Base-by-base conservation (phyloP, 352 stramenopile species). In the Phytophthora sp. region DNA sequence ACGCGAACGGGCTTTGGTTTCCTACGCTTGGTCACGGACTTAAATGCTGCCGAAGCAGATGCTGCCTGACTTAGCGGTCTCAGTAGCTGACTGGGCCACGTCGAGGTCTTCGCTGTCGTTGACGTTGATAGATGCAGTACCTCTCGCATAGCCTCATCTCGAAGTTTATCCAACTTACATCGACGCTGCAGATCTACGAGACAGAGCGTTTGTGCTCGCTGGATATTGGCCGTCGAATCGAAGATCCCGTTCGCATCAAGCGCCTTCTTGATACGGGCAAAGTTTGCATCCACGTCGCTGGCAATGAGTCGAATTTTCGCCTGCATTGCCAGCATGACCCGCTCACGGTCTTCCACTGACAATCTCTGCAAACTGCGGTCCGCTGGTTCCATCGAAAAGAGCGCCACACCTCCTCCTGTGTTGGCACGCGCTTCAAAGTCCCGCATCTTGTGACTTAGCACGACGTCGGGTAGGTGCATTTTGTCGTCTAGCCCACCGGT, bases 401-500 rank as follows among this genome's bases (percentile, higher is more conserved):
- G 51, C 11, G 61, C 73, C 16, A 80, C 78, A 7, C 46, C 50
- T 4, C 59, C 59, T 15, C 60, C 55, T 8, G 72, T 58, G 54
- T 76, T 83, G 27, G 80, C 87, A 29, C 86, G 85, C 15, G 83
- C 82, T 54, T 94, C 83, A 60, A 92, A 92, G 39, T 90, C 82
- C 55, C 84, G 70, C 82, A 91, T 89, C 51, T 94, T 94, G 68
- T 94, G 83, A 55, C 76, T 73, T 38, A 94, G 45, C 39, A 94
- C 77, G 16, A 92, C 80, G 13, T 91, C 81, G 1, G 84, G 84
- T 30, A 91, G 47, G 54, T 91, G 80, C 33, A 66, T 70, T 59
- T 88, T 89, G n/a, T 59, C 66, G 13, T 50, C 45, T 2, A 35
- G 15, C 26, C 29, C n/a, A 26, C 6, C 23, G 6, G 21, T 36